phyloP scores from a whole-genome alignment of 164 flowering plant genomes.

The Chimonanthus praecox region DNA sequence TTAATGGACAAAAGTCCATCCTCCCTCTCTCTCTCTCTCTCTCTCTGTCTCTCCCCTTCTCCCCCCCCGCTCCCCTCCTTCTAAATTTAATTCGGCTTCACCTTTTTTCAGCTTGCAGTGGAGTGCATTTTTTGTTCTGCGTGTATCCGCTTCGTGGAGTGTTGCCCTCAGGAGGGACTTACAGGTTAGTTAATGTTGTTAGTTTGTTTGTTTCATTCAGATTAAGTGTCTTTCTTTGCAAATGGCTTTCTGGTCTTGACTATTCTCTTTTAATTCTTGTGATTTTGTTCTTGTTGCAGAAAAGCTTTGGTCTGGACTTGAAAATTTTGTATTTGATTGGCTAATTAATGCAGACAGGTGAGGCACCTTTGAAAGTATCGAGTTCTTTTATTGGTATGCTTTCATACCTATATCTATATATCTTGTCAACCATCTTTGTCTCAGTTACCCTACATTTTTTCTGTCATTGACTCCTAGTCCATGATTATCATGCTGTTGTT shows the following conservation, averaged over 20 bases:
- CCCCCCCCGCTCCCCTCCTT: too few relatives aligned
- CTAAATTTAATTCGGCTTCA: too few relatives aligned
- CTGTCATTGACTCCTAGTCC: too few relatives aligned
- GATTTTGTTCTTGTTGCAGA: conserved; percentile 41
- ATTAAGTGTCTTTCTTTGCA: neutral
- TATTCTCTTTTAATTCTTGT: neutral
- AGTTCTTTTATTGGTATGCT: too few relatives aligned
- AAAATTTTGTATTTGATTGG: conserved; percentile 98
- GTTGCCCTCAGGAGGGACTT: conserved; percentile 97
- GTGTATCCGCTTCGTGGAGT: conserved; percentile 95
- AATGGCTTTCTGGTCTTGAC: neutral
- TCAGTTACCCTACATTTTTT: too few relatives aligned
- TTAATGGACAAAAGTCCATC: too few relatives aligned
- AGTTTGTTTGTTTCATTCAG: neutral
- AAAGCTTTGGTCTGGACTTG: conserved; percentile 97
- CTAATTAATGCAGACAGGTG: conserved; percentile 97
- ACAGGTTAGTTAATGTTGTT: conserved; percentile 48
- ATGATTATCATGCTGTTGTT: too few relatives aligned
- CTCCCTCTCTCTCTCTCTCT: too few relatives aligned
- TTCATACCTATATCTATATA: too few relatives aligned
- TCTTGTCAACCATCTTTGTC: too few relatives aligned
- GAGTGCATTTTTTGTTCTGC: conserved; percentile 99
- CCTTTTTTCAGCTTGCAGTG: conserved; percentile 72
- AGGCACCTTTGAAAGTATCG: neutral
- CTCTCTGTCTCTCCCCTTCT: too few relatives aligned